phyloP scores from a whole-genome alignment of 2,329 filamentous ascomycete genomes.

The Nemania abortiva region DNA sequence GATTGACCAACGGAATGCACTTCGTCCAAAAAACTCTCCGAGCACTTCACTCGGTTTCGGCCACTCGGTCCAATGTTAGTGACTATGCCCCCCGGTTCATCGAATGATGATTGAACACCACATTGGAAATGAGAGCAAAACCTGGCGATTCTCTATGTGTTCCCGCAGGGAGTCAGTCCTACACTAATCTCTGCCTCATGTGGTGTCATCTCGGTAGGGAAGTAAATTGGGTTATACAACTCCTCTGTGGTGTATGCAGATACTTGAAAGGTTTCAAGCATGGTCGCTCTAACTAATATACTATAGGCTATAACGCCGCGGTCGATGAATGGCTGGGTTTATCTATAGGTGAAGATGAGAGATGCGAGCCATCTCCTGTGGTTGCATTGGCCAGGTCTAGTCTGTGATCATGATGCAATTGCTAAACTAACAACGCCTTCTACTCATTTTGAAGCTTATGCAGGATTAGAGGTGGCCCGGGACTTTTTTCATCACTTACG shows the following conservation, averaged over 20 bases:
- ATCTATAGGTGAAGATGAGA: neutral
- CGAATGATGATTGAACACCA: slow-evolving; percentile 2
- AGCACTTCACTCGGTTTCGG: neutral
- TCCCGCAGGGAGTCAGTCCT: neutral
- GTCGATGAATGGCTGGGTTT: neutral
- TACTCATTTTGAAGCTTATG: neutral
- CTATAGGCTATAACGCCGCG: neutral
- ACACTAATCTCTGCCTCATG: neutral
- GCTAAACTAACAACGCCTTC: neutral
- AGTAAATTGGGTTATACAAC: neutral
- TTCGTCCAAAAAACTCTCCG: neutral
- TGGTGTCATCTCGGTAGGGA: slow-evolving; percentile 6
- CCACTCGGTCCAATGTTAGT: slow-evolving; percentile 2
- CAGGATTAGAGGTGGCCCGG: neutral
- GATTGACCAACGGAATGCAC: slow-evolving; percentile 18
- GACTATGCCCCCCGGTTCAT: neutral
- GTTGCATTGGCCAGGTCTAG: no score
- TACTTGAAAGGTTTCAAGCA: neutral
- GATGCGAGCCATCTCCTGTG: no score
- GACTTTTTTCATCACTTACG: neutral
- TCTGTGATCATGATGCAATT: neutral
- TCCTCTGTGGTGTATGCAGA: neutral
- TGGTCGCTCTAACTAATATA: neutral
- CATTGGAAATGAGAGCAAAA: neutral
- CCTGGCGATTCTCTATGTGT: neutral